Conservation (phyloP, 257 asterid species). For the Capsicum pubescens region DNA sequence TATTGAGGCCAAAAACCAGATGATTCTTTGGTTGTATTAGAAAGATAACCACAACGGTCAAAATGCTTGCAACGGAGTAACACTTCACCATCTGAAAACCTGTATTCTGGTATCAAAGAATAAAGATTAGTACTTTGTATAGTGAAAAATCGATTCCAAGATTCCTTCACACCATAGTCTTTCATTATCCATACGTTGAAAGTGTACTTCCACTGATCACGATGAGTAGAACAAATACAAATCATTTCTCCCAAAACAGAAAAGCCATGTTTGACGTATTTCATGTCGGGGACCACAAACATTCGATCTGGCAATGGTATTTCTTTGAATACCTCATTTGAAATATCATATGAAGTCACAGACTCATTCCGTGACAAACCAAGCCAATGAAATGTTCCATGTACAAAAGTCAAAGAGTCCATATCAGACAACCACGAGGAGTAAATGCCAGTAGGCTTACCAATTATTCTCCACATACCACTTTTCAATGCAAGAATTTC, state of each 20-base stretch:
- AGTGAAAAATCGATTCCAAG: too few relatives aligned
- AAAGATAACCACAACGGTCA: not conserved
- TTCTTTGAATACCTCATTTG: not conserved
- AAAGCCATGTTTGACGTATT: not conserved
- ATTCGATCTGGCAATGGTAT: not conserved
- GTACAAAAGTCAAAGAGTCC: not conserved
- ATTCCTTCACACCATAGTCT: too few relatives aligned
- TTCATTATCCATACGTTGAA: too few relatives aligned
- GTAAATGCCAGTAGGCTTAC: not conserved
- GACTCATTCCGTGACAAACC: not conserved
- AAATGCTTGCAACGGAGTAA: not conserved
- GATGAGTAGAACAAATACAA: too few relatives aligned
- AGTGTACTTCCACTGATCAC: too few relatives aligned
- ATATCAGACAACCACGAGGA: not conserved
- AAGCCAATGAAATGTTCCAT: not conserved
- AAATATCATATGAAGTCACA: not conserved
- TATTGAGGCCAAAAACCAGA: too few relatives aligned
- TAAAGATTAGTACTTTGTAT: too few relatives aligned
- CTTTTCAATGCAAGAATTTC: not conserved
- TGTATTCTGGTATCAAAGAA: not conserved
- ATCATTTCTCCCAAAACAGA: too few relatives aligned
- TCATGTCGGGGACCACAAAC: not conserved
- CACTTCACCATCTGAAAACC: not conserved
- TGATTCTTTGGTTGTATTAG: constrained; percentile 4
- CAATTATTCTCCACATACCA: not conserved